Evolutionary conservation across 805 yeast species (phyloP).

Genomic region (Nakazawaea ishiwadae): DNA sequence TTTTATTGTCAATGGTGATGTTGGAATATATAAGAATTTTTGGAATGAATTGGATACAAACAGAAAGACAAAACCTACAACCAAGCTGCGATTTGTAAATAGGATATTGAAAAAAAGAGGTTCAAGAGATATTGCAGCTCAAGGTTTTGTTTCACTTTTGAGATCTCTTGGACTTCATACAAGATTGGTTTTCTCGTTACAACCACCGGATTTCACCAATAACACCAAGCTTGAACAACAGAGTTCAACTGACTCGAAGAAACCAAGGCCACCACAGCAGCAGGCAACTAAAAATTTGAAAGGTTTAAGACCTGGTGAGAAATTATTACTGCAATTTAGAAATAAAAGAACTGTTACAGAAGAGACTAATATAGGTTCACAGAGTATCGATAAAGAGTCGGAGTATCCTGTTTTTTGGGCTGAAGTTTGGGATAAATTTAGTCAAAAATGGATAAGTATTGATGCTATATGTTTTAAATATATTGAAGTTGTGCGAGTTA

Average conservation of each 20-base stretch:
- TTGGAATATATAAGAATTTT: slow-evolving; percentile 33
- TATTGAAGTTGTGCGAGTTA: slow-evolving; percentile 56
- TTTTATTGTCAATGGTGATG: slow-evolving; percentile 41
- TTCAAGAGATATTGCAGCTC: slow-evolving; percentile 74
- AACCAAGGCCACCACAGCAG: slow-evolving; percentile 6
- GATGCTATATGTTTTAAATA: slow-evolving; percentile 69
- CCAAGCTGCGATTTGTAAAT: slow-evolving; percentile 32
- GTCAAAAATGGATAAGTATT: slow-evolving; percentile 74
- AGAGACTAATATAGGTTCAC: slow-evolving; percentile 5
- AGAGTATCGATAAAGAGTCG: slow-evolving; percentile 13
- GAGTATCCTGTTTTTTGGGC: slow-evolving; percentile 82
- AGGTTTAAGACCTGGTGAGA: slow-evolving; percentile 21
- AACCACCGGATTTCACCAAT: slow-evolving; percentile 81
- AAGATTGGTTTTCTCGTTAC: slow-evolving; percentile 76
- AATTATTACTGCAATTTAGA: slow-evolving; percentile 22
- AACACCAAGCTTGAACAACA: slow-evolving; percentile 15
- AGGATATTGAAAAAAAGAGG: slow-evolving; percentile 49
- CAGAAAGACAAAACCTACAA: not conserved
- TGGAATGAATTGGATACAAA: slow-evolving; percentile 41
- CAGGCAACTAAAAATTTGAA: slow-evolving; percentile 9
- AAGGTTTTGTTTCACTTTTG: slow-evolving; percentile 77
- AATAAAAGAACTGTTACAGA: slow-evolving; percentile 17
- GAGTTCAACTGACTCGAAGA: slow-evolving; percentile 14
- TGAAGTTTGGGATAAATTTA: slow-evolving; percentile 83
- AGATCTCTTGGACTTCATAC: slow-evolving; percentile 69